A percentile compares a stretch with the other conserved stretches of the same genome.
These are phyloP conservation scores for Fusarium bactridioides DNA, from an alignment of 2,329 filamentous ascomycete genomes.

Conservation along the genomic window DNA sequence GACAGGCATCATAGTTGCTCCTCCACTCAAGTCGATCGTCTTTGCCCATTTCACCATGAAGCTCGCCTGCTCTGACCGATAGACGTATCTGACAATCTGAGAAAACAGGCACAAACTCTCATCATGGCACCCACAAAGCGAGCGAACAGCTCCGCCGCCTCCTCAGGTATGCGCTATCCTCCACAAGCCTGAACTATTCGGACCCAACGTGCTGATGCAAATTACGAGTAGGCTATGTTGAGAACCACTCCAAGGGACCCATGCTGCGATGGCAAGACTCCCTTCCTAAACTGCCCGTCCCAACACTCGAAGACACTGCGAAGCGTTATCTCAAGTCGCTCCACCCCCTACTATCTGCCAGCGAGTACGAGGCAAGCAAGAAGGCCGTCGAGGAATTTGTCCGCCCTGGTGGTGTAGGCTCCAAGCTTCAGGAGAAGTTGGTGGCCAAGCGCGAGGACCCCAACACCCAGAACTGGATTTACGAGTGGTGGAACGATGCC, in stretches of 20 bases:
- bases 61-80: not conserved
- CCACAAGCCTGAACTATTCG: not conserved
- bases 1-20: not conserved
- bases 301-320: conserved; percentile 82
- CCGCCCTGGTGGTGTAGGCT: conserved; percentile 82
- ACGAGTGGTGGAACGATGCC: conserved; percentile 97
- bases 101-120: conserved; percentile 34
- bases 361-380: conserved; percentile 76
- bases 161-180: conserved; percentile 52
- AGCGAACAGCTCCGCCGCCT: conserved; percentile 64
- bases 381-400: conserved; percentile 90
- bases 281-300: conserved; percentile 80
- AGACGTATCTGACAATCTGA: conserved; percentile 10
- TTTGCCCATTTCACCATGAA: not conserved
- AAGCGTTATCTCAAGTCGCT: conserved; percentile 82
- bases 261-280: conserved; percentile 89
- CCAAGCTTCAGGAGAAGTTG: conserved; percentile 87
- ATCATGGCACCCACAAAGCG: conserved; percentile 63
- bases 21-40: not conserved
- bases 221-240: conserved; percentile 71
- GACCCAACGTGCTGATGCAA: conserved; percentile 25
- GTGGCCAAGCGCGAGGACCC: conserved; percentile 81
- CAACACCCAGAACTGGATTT: conserved; percentile 89
- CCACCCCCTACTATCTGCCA: conserved; percentile 73
- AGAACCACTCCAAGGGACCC: conserved; percentile 79